These are phyloP conservation scores for Capronia epimyces DNA, from an alignment of 2,329 filamentous ascomycete species.

Conservation along the genomic window DNA sequence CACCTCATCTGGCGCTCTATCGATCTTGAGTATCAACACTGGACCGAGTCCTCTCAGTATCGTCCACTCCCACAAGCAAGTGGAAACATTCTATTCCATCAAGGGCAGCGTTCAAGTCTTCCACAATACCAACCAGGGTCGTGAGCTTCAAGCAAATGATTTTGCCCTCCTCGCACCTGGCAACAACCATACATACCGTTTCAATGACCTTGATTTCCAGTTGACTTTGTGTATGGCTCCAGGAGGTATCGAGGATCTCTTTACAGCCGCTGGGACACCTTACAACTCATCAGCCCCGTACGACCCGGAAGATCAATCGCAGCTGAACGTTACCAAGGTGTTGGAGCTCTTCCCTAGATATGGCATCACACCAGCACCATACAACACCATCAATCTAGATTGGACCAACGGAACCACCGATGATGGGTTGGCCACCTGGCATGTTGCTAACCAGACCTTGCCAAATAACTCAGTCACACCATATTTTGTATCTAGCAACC, in stretches of 20 bases:
- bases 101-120: constrained; percentile 24
- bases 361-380: constrained; percentile 17
- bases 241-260: constrained; percentile 21
- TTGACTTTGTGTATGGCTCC: constrained; percentile 19
- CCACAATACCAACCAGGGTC: constrained; percentile 21
- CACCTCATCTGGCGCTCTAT: constrained; percentile 18
- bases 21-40: constrained; percentile 19
- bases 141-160: constrained; percentile 20
- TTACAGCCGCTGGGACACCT: constrained; percentile 12
- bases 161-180: constrained; percentile 22
- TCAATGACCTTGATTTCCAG: constrained; percentile 21
- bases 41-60: constrained; percentile 17
- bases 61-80: constrained; percentile 21
- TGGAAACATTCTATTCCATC: constrained; percentile 24
- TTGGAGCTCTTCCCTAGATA: constrained; percentile 19
- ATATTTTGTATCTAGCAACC: constrained; percentile 25
- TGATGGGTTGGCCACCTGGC: constrained; percentile 22
- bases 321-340: constrained; percentile 23
- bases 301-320: constrained; percentile 14
- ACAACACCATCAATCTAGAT: constrained; percentile 21
- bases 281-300: constrained; percentile 19
- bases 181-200: constrained; percentile 25
- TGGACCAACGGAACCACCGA: constrained; percentile 22
- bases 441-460: constrained; percentile 17
- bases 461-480: constrained; percentile 11